These are phyloP conservation scores for Rhipidocladum racemiflorum DNA, from an alignment of 176 grass and related monocot genomes.

Conservation along the genomic window DNA sequence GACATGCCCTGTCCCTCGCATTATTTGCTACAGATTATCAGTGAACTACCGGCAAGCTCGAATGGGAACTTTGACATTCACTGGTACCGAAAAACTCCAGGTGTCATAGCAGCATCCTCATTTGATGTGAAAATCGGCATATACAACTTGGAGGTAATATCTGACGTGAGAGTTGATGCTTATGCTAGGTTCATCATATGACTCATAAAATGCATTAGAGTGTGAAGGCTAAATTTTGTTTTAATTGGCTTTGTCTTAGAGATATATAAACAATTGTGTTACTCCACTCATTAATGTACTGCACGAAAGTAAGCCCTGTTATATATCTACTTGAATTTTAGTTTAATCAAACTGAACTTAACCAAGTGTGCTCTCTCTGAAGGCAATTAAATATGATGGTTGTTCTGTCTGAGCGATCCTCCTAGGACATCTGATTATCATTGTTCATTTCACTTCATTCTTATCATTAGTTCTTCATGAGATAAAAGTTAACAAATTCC, in stretches of 20 bases:
- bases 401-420: neutral
- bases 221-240: neutral
- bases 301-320: neutral
- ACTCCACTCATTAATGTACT: neutral
- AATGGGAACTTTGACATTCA: constrained; percentile 96
- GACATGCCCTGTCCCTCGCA: constrained; percentile 15
- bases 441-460: neutral
- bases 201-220: constrained; percentile 12
- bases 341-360: neutral
- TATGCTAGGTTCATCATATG: neutral
- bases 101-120: constrained; percentile 88
- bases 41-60: constrained; percentile 81
- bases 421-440: neutral
- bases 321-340: neutral
- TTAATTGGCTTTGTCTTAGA: neutral
- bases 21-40: constrained; percentile 66
- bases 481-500: neutral
- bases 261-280: neutral
- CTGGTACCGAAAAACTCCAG: constrained; percentile 94
- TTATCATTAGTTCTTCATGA: neutral
- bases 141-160: constrained; percentile 87
- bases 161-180: neutral
- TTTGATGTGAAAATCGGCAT: constrained; percentile 92
- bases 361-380: neutral
- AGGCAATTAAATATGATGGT: neutral